Base-by-base conservation (phyloP, 352 stramenopile genomes). In the Thalassiosira hispida region DNA sequence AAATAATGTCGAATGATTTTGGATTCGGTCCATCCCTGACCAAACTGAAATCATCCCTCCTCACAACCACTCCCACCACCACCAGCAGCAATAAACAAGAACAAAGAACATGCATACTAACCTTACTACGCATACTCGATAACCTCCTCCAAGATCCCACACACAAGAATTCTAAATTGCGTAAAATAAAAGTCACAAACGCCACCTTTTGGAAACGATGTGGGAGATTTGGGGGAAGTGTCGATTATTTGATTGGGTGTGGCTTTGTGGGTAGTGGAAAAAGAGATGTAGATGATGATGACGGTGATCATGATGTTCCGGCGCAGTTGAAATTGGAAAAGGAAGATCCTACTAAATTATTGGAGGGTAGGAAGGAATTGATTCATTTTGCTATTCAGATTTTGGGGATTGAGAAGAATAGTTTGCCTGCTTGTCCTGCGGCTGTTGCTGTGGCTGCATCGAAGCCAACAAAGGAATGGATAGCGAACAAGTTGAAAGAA, bases 111-210 rank as follows among this genome's bases (percentile, higher is more conserved):
- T 92, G 86, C 74, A 62, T 90, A 1, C 0, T 82, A 4, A 93
- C 88, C 6, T 51, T 92, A 2, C 60, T 94, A 0, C 90, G 88
- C 35, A 66, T 94, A 9, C 38, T 94, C 31, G 85, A 94, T 55
- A 92, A 92, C 56, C 63, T 94, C 25, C 40, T 92, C 9, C 47
- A 79, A 35, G 80, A 91, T 31, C 69, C 75, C 2, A 22, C 40
- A 31, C 31, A 27, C n/a, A 42, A 29, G 12, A 86, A 86, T 62
- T 31, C 61, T 1, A 83, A 77, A 64, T 12, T 78, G 11, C 56
- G 78, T 7, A 83, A 79, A 53, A 83, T 86, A 27, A 86, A 86
- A 67, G 52, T 79, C 0, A 20, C 20, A 3, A 81, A 81, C 65
- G 38, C 72, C 18, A 56, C 61, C 20, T 86, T 86, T 55, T 65